Conservation (phyloP, 306 rosid genomes). For the Vicia faba region DNA sequence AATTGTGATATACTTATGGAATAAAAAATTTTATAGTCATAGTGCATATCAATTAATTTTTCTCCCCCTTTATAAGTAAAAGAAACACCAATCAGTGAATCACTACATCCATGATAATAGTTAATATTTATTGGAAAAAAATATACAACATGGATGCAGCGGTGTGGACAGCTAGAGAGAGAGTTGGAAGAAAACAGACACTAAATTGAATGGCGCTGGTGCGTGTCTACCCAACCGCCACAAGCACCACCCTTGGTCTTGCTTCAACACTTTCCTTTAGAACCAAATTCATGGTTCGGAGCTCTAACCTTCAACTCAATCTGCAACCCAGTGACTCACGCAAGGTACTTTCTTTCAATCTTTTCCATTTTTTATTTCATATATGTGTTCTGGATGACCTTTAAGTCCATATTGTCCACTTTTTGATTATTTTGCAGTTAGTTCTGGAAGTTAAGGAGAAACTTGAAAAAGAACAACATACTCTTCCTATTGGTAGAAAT, state of each 20-base stretch:
- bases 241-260: slow-evolving; percentile 40
- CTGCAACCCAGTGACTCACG: slow-evolving; percentile 40
- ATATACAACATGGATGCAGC: neutral
- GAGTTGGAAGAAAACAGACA: neutral
- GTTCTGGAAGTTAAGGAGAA: slow-evolving; percentile 80
- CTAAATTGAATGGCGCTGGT: slow-evolving; percentile 54
- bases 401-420: too few relatives aligned
- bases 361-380: neutral
- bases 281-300: slow-evolving; percentile 47
- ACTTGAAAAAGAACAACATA: slow-evolving; percentile 60
- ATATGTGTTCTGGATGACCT: too few relatives aligned
- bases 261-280: slow-evolving; percentile 33
- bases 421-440: slow-evolving; percentile 76
- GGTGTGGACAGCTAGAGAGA: neutral
- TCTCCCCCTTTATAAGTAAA: too few relatives aligned
- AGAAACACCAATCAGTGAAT: too few relatives aligned
- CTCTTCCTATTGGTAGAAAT: slow-evolving; percentile 78
- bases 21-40: too few relatives aligned
- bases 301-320: slow-evolving; percentile 37
- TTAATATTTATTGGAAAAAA: too few relatives aligned
- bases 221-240: slow-evolving; percentile 45
- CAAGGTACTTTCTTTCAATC: slow-evolving; percentile 51
- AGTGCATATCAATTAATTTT: too few relatives aligned
- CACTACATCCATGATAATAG: too few relatives aligned
- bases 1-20: too few relatives aligned